Evolutionary conservation across 139 green algal species (phyloP), one percentile per base, ranked within the genome.

Genomic region (Zygnema cylindricum): DNA sequence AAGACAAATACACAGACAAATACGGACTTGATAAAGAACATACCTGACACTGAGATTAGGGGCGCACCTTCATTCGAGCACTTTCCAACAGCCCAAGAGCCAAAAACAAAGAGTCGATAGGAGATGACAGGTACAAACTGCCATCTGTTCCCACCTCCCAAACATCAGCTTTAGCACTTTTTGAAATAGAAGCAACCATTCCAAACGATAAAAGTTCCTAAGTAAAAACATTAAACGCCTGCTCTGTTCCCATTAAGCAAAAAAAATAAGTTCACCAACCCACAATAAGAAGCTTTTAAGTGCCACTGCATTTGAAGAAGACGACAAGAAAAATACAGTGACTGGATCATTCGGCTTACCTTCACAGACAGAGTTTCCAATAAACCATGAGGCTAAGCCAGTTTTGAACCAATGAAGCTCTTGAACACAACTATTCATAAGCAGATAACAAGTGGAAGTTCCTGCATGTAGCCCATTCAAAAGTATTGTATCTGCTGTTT

Each of bases 281-380:
- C 16, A 7, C 49, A 7, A 63, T 7, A 63, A 7, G 16, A 16
- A 63, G 16, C 49, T 7, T 16, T 25, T 25, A 63, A 63, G 7
- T 16, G 49, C 49, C 49, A 7, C 16, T 16, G 49, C 49, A 79
- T 43, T 79, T 3, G 71, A n/a, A n/a, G n/a, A n/a, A n/a, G n/a
- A n/a, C n/a, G n/a, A n/a, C n/a, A n/a, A n/a, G n/a, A n/a, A n/a
- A n/a, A n/a, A n/a, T n/a, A n/a, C n/a, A n/a, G n/a, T n/a, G n/a
- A n/a, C n/a, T n/a, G n/a, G n/a, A n/a, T n/a, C n/a, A n/a, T n/a
- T n/a, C 77, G 16, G 16, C 43, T 43, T 16, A 85, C 77, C 77
- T 77, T 85, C 77, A 85, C 3, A 69, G 82, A 85, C 77, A 85
- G 33, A 55, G 7, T 85, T 54, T 77, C 77, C 77, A 77, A 85